Base-by-base conservation (phyloP, 805 yeast species). In the Helenozyma rhizophorensis region DNA sequence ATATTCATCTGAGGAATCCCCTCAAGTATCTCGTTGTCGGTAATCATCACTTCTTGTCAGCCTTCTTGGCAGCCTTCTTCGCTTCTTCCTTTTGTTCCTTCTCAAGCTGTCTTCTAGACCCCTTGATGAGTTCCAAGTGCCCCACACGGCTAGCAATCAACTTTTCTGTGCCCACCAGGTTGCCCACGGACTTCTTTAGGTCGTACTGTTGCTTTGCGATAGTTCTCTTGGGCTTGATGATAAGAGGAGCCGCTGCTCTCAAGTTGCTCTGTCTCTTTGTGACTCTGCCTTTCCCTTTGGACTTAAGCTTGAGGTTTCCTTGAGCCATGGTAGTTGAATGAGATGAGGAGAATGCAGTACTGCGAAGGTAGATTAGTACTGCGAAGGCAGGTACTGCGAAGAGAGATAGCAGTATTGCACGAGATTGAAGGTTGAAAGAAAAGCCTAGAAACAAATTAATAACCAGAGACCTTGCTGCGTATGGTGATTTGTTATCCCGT, bases 101-200 rank as follows among this genome's bases (percentile, higher is more conserved):
- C 54, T 86, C 96, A 12, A 85, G 38, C 48, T 83, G 77, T 62
- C 94, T 77, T 67, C 97, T 78, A 6, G 93, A 80, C 11, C 98
- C 98, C 58, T 85, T 88, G 43, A 90, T 65, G 24, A 90, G 56
- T 62, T 90, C 98, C 50, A 90, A 70, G 58, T 90, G 97, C 16
- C 98, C 98, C 6, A 90, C 97, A 56, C 90, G 74, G 36, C 94
- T 72, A 2, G 97, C 80, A 46, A 90, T 77, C 36, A 87, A 69
- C 62, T 78, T 87, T 61, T 90, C 98, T 3, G 97, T 90, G 9
- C 50, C 50, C 28, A 33, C 35, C 42, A 39, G 43, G 21, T 47
- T 30, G 14, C 48, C 47, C 18, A 42, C 47, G 25, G 75, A 68
- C 55, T 79, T 81, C 31, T 71, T 65, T 37, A 83, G 62, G 46